Percentiles rank a stretch among this genome's conserved stretches.
These are phyloP conservation scores for Mesembryanthemum crystallinum DNA, from an alignment of 148 eudicot species.

Conservation along the genomic window DNA sequence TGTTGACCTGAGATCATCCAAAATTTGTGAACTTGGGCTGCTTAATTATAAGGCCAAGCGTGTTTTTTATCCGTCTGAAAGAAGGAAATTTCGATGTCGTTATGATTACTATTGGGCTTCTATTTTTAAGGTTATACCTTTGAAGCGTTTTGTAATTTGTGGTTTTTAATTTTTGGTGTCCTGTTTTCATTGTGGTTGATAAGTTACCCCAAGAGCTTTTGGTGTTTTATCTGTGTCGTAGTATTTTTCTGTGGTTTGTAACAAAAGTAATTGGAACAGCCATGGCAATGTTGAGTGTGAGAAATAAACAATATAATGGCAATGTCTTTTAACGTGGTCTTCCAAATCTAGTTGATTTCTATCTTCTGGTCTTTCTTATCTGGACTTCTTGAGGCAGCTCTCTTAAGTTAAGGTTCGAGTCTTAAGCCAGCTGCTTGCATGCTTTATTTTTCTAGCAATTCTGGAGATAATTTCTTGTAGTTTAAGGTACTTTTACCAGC, in stretches of 20 bases:
- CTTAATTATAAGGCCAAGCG: conserved; percentile 89
- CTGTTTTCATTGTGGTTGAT: conserved; percentile 6
- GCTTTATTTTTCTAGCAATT: conserved; percentile 6
- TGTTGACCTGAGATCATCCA: conserved; percentile 87
- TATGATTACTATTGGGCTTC: conserved; percentile 99
- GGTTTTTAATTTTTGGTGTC: not conserved
- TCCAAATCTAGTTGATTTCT: not conserved
- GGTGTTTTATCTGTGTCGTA: not conserved
- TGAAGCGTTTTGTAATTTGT: not conserved
- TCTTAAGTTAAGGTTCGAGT: conserved; percentile 8
- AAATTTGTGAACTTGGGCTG: conserved; percentile 93
- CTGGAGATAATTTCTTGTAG: not conserved
- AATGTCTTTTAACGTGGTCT: not conserved
- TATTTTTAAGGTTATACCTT: conserved; percentile 60
- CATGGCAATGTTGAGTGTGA: not conserved
- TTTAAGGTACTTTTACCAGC: not conserved
- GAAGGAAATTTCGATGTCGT: conserved; percentile 81
- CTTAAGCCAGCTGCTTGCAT: conserved; percentile 5
- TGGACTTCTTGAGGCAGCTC: conserved; percentile 6
- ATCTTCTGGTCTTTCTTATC: too few relatives aligned
- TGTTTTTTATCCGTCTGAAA: conserved; percentile 78
- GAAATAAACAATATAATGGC: not conserved
- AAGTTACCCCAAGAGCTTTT: not conserved
- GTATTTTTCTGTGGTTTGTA: not conserved
- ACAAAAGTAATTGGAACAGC: not conserved